Base-by-base conservation (phyloP, 2,329 filamentous ascomycete species). In the Orbilia blumenaviensis region DNA sequence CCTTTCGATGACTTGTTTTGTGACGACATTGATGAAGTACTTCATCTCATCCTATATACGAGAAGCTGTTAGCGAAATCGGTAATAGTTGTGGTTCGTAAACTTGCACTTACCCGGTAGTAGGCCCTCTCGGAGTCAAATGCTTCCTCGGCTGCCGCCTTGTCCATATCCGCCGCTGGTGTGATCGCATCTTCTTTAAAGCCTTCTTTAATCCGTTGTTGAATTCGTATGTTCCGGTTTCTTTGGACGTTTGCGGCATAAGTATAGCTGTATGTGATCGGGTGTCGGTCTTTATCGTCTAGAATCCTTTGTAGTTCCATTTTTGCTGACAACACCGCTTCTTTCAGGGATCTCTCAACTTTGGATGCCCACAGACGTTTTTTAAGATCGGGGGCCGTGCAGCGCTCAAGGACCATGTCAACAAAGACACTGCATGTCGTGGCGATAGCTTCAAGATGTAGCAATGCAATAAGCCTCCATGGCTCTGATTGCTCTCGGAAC, bases 401-500 rank as follows among this genome's bases (percentile, higher is more conserved):
- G 25, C 81, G 56, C 0, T 79, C 71, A 0, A 83, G 60, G 0
- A 82, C 54, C 0, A 79, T 62, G 0, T 46, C 60, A 0, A 81
- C 68, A 50, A 81, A 82, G 8, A 78, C 63, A 2, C 78, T 77
- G 72, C 81, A 83, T 0, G 79, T 75, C 2, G 73, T 78, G 9
- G 80, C 27, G 3, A 84, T 46, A 56, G 81, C 79, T 2, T 61
- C 29, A 1, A 77, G 63, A 16, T 77, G 74, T 4, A 78, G 56
- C 10, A 54, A 72, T 0, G 81, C 81, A n/a, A 84, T 77, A 0
- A 56, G 54, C 42, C 80, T 77, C 83, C 83, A 84, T 1, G 81
- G 82, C 18, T 78, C 71, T 0, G 80, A 80, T 64, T 83, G 82
- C 23, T 83, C 81, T 9, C 80, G 79, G 48, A 83, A 83, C 2